Conservation (phyloP, 2,329 filamentous ascomycete species). For the Aspergillus sp. region DNA sequence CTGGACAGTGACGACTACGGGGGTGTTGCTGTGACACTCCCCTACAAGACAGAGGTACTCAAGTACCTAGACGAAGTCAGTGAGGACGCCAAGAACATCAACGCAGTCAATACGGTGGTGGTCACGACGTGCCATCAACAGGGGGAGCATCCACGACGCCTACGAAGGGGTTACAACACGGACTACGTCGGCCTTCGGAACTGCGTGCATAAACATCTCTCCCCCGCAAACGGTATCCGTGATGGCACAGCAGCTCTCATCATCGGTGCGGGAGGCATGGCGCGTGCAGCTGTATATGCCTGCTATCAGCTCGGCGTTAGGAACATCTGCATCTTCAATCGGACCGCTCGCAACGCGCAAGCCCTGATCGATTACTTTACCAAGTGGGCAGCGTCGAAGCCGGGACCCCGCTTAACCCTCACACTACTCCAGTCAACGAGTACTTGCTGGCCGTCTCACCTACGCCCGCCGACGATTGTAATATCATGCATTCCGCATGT, state of each 20-base stretch:
- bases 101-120: slow-evolving; percentile 28
- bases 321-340: slow-evolving; percentile 28
- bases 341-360: slow-evolving; percentile 19
- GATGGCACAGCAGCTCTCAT: slow-evolving; percentile 22
- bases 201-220: slow-evolving; percentile 25
- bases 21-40: slow-evolving; percentile 22
- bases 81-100: slow-evolving; percentile 23
- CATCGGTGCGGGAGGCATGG: slow-evolving; percentile 27
- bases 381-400: slow-evolving; percentile 5
- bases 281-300: slow-evolving; percentile 28
- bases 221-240: slow-evolving; percentile 23
- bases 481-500: slow-evolving; percentile 4
- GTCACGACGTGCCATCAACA: background rate
- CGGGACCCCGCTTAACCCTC: background rate
- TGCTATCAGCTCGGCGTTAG: slow-evolving; percentile 22
- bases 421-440: slow-evolving; percentile 10
- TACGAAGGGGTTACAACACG: slow-evolving; percentile 27
- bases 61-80: slow-evolving; percentile 19
- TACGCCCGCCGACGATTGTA: slow-evolving; percentile 21
- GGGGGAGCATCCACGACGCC: slow-evolving; percentile 5
- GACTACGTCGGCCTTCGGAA: slow-evolving; percentile 29
- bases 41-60: slow-evolving; percentile 26
- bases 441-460: slow-evolving; percentile 17
- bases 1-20: slow-evolving; percentile 11
- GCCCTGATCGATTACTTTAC: slow-evolving; percentile 19